Evolutionary conservation across 2,329 filamentous ascomycete species (phyloP).

Genomic region (Exophiala phaeomuriformis): DNA sequence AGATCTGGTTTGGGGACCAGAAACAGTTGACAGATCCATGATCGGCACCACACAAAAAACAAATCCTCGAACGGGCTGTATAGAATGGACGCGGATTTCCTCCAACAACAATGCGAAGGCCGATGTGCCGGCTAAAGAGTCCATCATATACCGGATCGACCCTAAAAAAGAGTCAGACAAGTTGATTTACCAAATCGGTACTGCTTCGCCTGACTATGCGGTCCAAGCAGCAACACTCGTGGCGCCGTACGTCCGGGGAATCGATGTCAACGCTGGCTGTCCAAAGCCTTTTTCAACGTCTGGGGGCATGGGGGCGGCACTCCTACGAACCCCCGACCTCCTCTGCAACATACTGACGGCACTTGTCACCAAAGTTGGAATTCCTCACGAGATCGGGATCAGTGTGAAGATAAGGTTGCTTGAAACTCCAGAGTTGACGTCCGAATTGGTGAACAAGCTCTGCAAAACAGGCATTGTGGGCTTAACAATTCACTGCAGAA

Average conservation of each 20-base stretch:
- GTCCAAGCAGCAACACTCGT: constrained; percentile 79
- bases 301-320: constrained; percentile 90
- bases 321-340: constrained; percentile 76
- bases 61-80: constrained; percentile 67
- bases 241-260: constrained; percentile 79
- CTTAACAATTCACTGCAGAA: constrained; percentile 84
- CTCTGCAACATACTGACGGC: constrained; percentile 76
- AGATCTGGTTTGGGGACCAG: constrained; percentile 94
- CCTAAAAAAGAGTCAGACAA: constrained; percentile 65
- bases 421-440: constrained; percentile 67
- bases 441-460: constrained; percentile 67
- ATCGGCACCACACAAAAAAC: constrained; percentile 75
- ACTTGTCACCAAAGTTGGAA: constrained; percentile 69
- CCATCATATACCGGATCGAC: constrained; percentile 76
- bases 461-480: constrained; percentile 85
- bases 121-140: constrained; percentile 44
- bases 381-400: constrained; percentile 79
- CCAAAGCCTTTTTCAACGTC: constrained; percentile 92
- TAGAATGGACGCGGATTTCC: constrained; percentile 72
- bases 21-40: constrained; percentile 86
- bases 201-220: constrained; percentile 71
- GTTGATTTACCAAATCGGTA: constrained; percentile 89
- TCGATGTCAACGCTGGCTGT: constrained; percentile 97
- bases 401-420: constrained; percentile 94
- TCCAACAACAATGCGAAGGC: constrained; percentile 56